Conservation (phyloP, 495 filamentous ascomycete genomes). For the Xylaria nigripes region DNA sequence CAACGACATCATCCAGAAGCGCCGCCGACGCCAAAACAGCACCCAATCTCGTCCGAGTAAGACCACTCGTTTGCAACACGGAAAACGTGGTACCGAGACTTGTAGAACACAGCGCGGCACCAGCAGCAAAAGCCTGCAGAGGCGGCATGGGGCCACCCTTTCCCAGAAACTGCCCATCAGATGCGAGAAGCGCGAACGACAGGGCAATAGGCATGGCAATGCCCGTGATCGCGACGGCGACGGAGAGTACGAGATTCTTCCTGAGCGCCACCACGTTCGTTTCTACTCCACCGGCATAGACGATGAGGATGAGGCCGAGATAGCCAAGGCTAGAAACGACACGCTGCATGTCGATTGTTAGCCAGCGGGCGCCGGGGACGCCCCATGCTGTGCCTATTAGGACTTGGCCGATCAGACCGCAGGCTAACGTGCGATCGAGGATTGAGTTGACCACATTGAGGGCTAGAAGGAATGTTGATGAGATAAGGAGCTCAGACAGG, state of each 20-base stretch:
- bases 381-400: conserved; percentile 66
- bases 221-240: conserved; percentile 55
- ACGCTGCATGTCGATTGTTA: conserved; percentile 46
- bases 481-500: conserved; percentile 50
- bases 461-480: conserved; percentile 56
- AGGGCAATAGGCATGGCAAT: conserved; percentile 58
- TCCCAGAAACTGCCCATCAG: conserved; percentile 1
- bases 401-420: conserved; percentile 67
- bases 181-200: conserved; percentile 50
- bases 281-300: conserved; percentile 67
- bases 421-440: conserved; percentile 57
- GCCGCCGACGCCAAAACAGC: conserved; percentile 63
- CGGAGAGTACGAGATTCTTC: conserved; percentile 52
- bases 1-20: conserved; percentile 77
- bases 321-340: conserved; percentile 65
- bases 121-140: conserved; percentile 64
- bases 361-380: conserved; percentile 42
- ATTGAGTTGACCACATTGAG: conserved; percentile 52
- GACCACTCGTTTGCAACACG: conserved; percentile 51
- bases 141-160: conserved; percentile 26
- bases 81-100: conserved; percentile 74
- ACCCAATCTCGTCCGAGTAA: conserved; percentile 56
- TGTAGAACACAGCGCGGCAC: conserved; percentile 68
- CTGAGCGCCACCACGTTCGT: conserved; percentile 52
- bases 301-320: conserved; percentile 63